Conservation (phyloP, 129 eudicot genomes). For the Oenanthe sinensis region DNA sequence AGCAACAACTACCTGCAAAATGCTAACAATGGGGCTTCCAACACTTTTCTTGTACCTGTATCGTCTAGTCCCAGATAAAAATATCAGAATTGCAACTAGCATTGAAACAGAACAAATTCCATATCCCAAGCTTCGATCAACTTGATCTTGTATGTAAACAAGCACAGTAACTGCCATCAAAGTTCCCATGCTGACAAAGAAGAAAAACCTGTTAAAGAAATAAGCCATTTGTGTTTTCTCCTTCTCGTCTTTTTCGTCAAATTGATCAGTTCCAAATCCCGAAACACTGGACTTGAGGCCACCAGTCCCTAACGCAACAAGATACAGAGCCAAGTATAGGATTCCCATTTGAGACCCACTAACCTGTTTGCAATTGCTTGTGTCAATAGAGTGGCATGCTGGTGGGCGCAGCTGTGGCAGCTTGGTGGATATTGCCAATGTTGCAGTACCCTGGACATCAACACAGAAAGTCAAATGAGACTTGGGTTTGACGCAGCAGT, state of each 20-base stretch:
- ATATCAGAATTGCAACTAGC: slow-evolving; percentile 51
- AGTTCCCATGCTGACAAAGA: slow-evolving; percentile 84
- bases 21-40: slow-evolving; percentile 81
- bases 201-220: slow-evolving; percentile 86
- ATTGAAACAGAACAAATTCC: slow-evolving; percentile 85
- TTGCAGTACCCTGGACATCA: slow-evolving; percentile 48
- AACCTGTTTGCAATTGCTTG: slow-evolving; percentile 42
- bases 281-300: slow-evolving; percentile 96
- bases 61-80: slow-evolving; percentile 54
- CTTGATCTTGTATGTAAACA: slow-evolving; percentile 84
- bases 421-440: slow-evolving; percentile 50
- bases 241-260: slow-evolving; percentile 72
- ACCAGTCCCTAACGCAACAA: slow-evolving; percentile 90
- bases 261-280: slow-evolving; percentile 90
- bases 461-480: not conserved
- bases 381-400: slow-evolving; percentile 32
- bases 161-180: slow-evolving; percentile 77
- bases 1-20: slow-evolving; percentile 64
- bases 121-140: slow-evolving; percentile 78
- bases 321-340: slow-evolving; percentile 65
- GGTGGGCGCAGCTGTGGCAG: slow-evolving; percentile 75
- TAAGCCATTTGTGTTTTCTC: slow-evolving; percentile 41
- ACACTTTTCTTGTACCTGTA: slow-evolving; percentile 72
- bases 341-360: slow-evolving; percentile 80
- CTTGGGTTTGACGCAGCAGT: not conserved